Evolutionary conservation across 2,329 filamentous ascomycete species (phyloP).

Genomic region (Mycosphaerella sp.): DNA sequence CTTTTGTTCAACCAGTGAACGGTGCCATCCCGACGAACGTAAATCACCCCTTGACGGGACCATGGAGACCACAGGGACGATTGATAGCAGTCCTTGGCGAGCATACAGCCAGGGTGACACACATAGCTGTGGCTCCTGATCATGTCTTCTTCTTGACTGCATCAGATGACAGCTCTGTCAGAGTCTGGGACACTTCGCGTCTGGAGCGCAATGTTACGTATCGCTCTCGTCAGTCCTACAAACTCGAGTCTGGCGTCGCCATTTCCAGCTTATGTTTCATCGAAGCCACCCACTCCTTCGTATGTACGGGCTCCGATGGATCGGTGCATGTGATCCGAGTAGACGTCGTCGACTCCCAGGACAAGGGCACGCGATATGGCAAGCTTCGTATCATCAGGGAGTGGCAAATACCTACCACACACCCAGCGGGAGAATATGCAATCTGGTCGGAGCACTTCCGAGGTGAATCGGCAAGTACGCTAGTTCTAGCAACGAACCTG

Average conservation of each 20-base stretch:
- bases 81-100: constrained; percentile 85
- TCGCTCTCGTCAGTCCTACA: constrained; percentile 78
- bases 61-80: constrained; percentile 78
- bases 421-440: constrained; percentile 59
- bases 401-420: constrained; percentile 59
- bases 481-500: constrained; percentile 78
- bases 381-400: constrained; percentile 70
- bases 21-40: constrained; percentile 40
- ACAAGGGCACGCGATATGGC: constrained; percentile 61
- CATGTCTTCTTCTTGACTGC: constrained; percentile 92
- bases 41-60: constrained; percentile 42
- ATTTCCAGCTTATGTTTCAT: constrained; percentile 84
- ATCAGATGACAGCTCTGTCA: constrained; percentile 84
- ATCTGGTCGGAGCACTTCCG: constrained; percentile 93
- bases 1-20: constrained; percentile 63
- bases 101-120: constrained; percentile 74
- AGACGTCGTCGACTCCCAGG: constrained; percentile 54
- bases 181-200: constrained; percentile 85
- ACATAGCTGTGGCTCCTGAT: constrained; percentile 76
- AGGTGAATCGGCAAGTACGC: constrained; percentile 69
- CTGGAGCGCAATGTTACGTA: constrained; percentile 81
- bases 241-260: constrained; percentile 61
- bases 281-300: constrained; percentile 87
- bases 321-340: constrained; percentile 85
- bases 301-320: constrained; percentile 84